Conservation (phyloP, 805 yeast species). For the Ogataea ganodermae region DNA sequence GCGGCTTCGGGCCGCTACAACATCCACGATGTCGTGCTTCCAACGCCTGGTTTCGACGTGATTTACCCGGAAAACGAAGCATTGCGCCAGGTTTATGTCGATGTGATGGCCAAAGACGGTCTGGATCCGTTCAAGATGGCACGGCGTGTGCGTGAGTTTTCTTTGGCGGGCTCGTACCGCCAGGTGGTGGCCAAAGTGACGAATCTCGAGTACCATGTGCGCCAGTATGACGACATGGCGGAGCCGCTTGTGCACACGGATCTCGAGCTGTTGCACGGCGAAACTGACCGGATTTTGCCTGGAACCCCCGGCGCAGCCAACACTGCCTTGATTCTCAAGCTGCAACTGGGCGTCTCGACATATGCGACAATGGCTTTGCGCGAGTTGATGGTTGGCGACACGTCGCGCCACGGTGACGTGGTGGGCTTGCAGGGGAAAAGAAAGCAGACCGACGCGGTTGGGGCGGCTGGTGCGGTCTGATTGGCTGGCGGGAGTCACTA, state of each 20-base stretch:
- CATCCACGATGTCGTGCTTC: slow-evolving; percentile 84
- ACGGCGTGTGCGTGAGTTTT: slow-evolving; percentile 83
- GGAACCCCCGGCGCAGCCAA: slow-evolving; percentile 45
- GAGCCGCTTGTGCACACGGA: slow-evolving; percentile 83
- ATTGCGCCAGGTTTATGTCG: slow-evolving; percentile 61
- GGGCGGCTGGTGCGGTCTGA: neutral
- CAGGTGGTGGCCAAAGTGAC: slow-evolving; percentile 66
- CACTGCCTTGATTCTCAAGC: slow-evolving; percentile 70
- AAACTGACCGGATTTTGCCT: slow-evolving; percentile 31
- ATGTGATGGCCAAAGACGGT: slow-evolving; percentile 75
- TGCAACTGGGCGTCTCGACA: slow-evolving; percentile 81
- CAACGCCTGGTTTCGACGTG: slow-evolving; percentile 97
- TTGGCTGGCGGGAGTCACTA: too few species aligned
- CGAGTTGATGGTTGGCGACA: slow-evolving; percentile 81
- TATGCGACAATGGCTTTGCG: slow-evolving; percentile 98
- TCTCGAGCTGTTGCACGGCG: slow-evolving; percentile 49
- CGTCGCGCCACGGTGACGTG: slow-evolving; percentile 38
- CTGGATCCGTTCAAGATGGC: slow-evolving; percentile 85
- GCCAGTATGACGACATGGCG: slow-evolving; percentile 61
- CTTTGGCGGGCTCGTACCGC: slow-evolving; percentile 90
- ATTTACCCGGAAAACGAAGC: slow-evolving; percentile 72
- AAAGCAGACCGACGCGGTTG: neutral
- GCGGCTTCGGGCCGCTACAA: slow-evolving; percentile 55
- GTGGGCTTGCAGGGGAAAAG: neutral
- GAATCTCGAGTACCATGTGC: slow-evolving; percentile 59